Percentiles rank a stretch among this genome's conserved stretches.
These are phyloP conservation scores for Citrus cavaleriei DNA, from an alignment of 345 rosid genomes.

Conservation along the genomic window DNA sequence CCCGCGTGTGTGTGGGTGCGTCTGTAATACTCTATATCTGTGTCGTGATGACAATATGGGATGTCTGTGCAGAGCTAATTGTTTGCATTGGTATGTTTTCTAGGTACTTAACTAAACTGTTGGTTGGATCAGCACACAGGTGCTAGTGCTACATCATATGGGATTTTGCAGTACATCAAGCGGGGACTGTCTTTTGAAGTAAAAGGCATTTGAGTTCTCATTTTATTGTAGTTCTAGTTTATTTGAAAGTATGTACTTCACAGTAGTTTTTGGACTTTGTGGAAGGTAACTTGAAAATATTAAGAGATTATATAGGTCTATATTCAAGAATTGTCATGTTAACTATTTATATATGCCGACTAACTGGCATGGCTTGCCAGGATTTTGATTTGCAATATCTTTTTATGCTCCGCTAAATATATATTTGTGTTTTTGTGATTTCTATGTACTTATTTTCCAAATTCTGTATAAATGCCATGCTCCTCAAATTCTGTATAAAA, in stretches of 20 bases:
- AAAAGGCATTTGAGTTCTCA: slow-evolving; percentile 3
- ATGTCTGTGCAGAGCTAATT: not conserved
- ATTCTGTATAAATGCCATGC: not conserved
- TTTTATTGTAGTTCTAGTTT: not conserved
- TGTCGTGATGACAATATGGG: not conserved
- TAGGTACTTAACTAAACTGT: slow-evolving; percentile 12
- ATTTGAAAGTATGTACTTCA: not conserved
- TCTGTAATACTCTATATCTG: too few relatives aligned
- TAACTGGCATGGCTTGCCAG: not conserved
- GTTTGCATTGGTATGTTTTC: not conserved
- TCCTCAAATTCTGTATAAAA: not conserved
- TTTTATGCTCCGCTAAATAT: not conserved
- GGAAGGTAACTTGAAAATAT: not conserved
- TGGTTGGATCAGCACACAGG: not conserved
- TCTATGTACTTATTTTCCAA: not conserved
- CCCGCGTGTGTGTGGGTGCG: not conserved
- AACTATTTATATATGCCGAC: not conserved
- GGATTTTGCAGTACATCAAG: not conserved
- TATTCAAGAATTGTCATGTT: not conserved
- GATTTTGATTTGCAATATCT: not conserved
- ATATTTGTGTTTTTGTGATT: not conserved
- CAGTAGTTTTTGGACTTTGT: not conserved
- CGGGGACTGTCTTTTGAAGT: slow-evolving; percentile 7
- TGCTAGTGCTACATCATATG: not conserved
- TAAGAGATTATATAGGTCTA: not conserved